phyloP scores from a whole-genome alignment of 2,329 filamentous ascomycete species.

The Fusarium euwallaceae region DNA sequence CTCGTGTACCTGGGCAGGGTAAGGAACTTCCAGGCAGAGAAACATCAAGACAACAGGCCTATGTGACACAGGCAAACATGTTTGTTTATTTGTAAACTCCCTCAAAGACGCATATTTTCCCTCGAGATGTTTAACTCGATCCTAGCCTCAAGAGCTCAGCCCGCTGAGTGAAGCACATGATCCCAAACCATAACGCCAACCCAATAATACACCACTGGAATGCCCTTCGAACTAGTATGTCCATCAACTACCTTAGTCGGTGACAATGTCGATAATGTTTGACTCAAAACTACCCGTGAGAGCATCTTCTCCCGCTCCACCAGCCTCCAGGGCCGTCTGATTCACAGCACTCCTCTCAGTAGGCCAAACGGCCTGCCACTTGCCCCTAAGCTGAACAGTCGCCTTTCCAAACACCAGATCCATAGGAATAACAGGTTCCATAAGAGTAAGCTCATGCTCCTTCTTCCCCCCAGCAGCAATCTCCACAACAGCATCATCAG shows the following conservation, averaged over 20 bases:
- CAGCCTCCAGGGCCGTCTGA: constrained; percentile 35
- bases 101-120: neutral
- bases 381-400: constrained; percentile 53
- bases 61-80: neutral
- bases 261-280: constrained; percentile 34
- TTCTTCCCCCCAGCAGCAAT: constrained; percentile 54
- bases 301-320: constrained; percentile 31
- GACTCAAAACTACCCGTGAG: constrained; percentile 41
- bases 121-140: neutral
- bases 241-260: constrained; percentile 3
- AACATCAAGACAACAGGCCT: neutral
- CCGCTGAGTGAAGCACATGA: neutral
- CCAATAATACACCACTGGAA: neutral
- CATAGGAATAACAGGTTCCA: constrained; percentile 52
- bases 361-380: constrained; percentile 53
- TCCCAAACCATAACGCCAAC: neutral
- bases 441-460: constrained; percentile 54
- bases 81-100: neutral
- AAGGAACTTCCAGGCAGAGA: neutral
- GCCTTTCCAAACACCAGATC: constrained; percentile 50
- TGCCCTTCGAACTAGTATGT: neutral
- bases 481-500: constrained; percentile 54
- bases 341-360: constrained; percentile 42
- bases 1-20: neutral
- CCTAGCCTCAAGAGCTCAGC: neutral